These are phyloP conservation scores for Saccharomycopsis sp. DNA, from an alignment of 805 yeast genomes.

Conservation along the genomic window DNA sequence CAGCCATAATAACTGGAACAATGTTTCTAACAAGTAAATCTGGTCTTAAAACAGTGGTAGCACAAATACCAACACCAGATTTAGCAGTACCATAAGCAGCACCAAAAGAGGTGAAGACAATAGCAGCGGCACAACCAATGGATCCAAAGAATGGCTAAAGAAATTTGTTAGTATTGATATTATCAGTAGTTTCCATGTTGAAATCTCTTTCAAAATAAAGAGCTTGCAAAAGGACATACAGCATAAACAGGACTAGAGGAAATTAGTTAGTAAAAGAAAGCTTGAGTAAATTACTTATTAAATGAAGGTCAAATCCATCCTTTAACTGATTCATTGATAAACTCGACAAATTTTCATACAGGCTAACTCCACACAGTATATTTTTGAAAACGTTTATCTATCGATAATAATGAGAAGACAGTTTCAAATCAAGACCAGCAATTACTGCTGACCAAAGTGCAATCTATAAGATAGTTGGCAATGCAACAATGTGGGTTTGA, in stretches of 20 bases:
- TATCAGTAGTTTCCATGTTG: not conserved
- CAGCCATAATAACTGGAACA: conserved; percentile 98
- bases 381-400: no score
- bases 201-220: not conserved
- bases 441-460: no score
- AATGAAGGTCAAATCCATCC: no score
- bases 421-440: no score
- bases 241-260: conserved; percentile 59
- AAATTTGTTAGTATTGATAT: conserved; percentile 22
- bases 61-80: conserved; percentile 99
- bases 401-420: no score
- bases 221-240: conserved; percentile 28
- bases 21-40: conserved; percentile 87
- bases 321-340: no score
- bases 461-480: no score
- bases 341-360: no score
- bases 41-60: conserved; percentile 95
- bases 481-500: no score
- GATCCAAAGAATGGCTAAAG: conserved; percentile 95
- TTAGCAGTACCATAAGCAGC: conserved; percentile 99
- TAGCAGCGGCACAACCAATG: conserved; percentile 98
- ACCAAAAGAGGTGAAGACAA: conserved; percentile 97
- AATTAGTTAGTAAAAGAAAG: no score
- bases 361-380: no score
- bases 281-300: no score